These are phyloP conservation scores for Samsoniella hepiali DNA, from an alignment of 2,329 filamentous ascomycete genomes.

Conservation along the genomic window DNA sequence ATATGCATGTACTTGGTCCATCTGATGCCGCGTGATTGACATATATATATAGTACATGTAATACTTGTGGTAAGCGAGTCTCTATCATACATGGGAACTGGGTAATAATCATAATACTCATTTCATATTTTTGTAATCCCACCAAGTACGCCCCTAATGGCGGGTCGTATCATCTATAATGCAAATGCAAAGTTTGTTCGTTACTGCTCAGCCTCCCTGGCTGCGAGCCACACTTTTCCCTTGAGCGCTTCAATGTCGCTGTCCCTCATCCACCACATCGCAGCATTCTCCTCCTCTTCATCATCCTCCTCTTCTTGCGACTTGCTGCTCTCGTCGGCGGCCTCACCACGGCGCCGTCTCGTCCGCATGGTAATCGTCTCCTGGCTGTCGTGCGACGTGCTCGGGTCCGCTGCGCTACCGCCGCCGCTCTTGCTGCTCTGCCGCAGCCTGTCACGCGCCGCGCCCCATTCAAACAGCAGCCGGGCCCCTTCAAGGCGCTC, in stretches of 20 bases:
- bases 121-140: not conserved
- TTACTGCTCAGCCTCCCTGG: conserved; percentile 34
- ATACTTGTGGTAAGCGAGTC: no score
- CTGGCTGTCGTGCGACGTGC: conserved; percentile 33
- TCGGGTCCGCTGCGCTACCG: not conserved
- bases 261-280: conserved; percentile 54
- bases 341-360: conserved; percentile 22
- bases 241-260: conserved; percentile 54
- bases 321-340: conserved; percentile 25
- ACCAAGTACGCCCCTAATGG: not conserved
- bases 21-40: not conserved
- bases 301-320: conserved; percentile 23
- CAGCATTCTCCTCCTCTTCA: conserved; percentile 28
- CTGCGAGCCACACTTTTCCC: conserved; percentile 52
- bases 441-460: conserved; percentile 39
- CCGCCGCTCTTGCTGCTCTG: not conserved
- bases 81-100: no score
- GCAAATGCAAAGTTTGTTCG: conserved; percentile 4
- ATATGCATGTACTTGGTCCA: not conserved
- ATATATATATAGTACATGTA: not conserved
- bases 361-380: conserved; percentile 28
- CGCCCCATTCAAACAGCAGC: conserved; percentile 56
- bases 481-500: conserved; percentile 47
- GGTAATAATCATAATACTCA: conserved; percentile 3
- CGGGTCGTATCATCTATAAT: not conserved